Conservation (phyloP, 2,329 filamentous ascomycete species). For the Helotiales sp. region DNA sequence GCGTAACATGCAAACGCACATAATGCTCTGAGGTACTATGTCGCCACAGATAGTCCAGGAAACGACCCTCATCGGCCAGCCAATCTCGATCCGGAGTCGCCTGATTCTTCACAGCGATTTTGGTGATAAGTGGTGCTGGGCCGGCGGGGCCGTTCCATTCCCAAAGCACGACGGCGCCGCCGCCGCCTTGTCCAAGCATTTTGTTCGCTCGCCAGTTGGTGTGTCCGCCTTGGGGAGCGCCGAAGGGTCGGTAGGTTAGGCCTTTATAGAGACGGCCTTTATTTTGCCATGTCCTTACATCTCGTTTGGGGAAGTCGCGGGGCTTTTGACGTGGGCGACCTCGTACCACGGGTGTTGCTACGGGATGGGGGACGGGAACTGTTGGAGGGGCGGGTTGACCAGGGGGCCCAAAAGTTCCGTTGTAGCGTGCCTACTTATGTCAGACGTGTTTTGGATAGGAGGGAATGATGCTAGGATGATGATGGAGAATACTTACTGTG, state of each 20-base stretch:
- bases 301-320: background rate
- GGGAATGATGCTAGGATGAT: background rate
- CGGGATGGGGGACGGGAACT: background rate
- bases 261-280: background rate
- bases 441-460: background rate
- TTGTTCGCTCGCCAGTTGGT: slow-evolving; percentile 7
- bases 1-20: background rate
- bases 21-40: background rate
- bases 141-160: background rate
- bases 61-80: background rate
- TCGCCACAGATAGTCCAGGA: background rate
- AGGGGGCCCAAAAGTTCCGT: background rate
- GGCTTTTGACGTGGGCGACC: background rate
- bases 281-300: background rate
- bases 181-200: background rate
- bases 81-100: background rate
- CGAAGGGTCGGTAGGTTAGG: background rate
- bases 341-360: background rate
- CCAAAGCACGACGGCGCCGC: background rate
- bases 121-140: background rate
- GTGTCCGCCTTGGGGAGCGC: background rate
- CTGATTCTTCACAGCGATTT: slow-evolving; percentile 1
- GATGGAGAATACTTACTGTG: background rate
- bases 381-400: background rate
- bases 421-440: background rate